These are phyloP conservation scores for Aspergillus latus DNA, from an alignment of 2,329 filamentous ascomycete species.

Conservation along the genomic window DNA sequence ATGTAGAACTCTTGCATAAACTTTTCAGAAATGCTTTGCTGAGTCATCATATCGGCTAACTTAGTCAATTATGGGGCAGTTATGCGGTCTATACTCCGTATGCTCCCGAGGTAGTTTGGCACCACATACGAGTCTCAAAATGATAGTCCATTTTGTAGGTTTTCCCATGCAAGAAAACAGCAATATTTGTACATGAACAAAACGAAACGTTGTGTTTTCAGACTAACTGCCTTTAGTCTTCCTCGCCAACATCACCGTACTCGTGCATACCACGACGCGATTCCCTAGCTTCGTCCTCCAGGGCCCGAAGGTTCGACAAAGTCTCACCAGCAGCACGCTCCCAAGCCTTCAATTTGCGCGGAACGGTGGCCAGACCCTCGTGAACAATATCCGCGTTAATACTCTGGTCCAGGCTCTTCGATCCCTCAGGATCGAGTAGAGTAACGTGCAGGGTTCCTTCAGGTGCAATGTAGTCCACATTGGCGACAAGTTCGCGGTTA, in stretches of 20 bases:
- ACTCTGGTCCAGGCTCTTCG: slow-evolving; percentile 68
- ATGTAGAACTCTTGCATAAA: not conserved
- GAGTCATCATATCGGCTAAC: slow-evolving; percentile 1
- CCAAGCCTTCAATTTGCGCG: slow-evolving; percentile 87
- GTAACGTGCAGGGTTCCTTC: slow-evolving; percentile 85
- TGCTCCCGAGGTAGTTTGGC: not conserved
- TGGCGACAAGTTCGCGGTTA: slow-evolving; percentile 77
- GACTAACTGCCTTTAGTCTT: slow-evolving; percentile 59
- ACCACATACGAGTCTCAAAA: not conserved
- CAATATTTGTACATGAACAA: slow-evolving; percentile 13
- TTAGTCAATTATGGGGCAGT: not conserved
- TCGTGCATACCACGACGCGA: slow-evolving; percentile 91
- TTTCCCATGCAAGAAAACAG: not conserved
- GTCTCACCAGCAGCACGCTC: slow-evolving; percentile 75
- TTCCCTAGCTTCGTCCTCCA: slow-evolving; percentile 75
- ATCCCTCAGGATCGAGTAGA: slow-evolving; percentile 72
- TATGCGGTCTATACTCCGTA: not conserved
- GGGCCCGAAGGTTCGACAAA: slow-evolving; percentile 68
- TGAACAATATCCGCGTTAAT: slow-evolving; percentile 85
- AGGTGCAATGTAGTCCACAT: slow-evolving; percentile 80
- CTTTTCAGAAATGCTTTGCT: not conserved
- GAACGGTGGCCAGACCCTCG: slow-evolving; percentile 86
- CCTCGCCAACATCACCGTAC: slow-evolving; percentile 94
- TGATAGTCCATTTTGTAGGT: slow-evolving; percentile 1
- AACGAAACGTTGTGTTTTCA: not conserved